Evolutionary conservation across 805 yeast species (phyloP), one percentile per base, ranked within the genome.

Genomic region (Candida coquimbonensis): DNA sequence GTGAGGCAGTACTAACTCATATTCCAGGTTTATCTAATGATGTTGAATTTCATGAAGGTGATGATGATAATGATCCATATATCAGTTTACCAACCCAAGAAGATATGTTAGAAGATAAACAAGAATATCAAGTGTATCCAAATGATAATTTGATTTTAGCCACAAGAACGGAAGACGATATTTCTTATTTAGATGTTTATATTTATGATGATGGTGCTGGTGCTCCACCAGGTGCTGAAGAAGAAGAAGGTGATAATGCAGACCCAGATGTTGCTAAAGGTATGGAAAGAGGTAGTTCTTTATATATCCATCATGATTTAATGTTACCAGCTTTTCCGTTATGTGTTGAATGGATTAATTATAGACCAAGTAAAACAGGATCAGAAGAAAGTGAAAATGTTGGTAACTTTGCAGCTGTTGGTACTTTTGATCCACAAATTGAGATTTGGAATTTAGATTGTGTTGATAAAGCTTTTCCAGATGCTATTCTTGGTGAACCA

Each of bases 261-360:
- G 90, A 84, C 57, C 80, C 80, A n/a, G 87, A 83, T 62, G 87
- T 80, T 14, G 85, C 86, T 42, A 77, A 73, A 53, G 95, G 91
- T 12, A 63, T 79, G 57, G 75, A 76, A 36, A 77, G 95, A 68
- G 93, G 80, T 41, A 76, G 83, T 45, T 78, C 82, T 35, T 68
- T 93, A 52, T 93, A 93, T 60, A 93, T 91, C 42, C 99, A 93
- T 62, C 99, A 93, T 65, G 99, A 93, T 64, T 68, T 91, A 55
- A 88, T 93, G 96, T 74, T 93, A 50, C 99, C 99, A 1, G 85
- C 96, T 2, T 91, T 93, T 75, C 99, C 99, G 37, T 74, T 93
- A 49, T 88, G 97, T 63, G 90, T 90, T 32, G 99, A 93, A 66
- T 91, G 98, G 98, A 64, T 93, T 51, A 85, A 87, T 64, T 85